These are phyloP conservation scores for Coemansia biformis DNA, from an alignment of 192 early-diverging fungal genomes.

Conservation along the genomic window DNA sequence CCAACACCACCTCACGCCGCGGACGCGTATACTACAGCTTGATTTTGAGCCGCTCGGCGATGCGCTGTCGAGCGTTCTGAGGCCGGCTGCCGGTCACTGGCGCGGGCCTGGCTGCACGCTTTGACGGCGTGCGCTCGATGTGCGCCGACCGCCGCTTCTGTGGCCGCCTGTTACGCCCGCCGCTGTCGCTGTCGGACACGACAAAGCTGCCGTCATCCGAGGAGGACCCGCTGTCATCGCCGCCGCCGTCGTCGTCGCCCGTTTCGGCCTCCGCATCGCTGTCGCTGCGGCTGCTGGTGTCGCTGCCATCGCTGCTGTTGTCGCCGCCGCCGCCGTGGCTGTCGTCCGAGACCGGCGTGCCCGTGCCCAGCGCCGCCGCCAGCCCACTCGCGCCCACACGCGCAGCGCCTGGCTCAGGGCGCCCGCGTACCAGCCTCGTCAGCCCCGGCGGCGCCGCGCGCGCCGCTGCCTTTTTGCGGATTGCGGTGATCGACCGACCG, in stretches of 20 bases:
- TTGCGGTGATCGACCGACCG: slow-evolving; percentile 19
- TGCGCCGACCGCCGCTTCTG: slow-evolving; percentile 4
- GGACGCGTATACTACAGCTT: too few species aligned
- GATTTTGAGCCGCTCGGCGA: slow-evolving; percentile 46
- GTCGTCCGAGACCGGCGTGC: slow-evolving; percentile 5
- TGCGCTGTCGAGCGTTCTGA: slow-evolving; percentile 27
- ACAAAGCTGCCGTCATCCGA: slow-evolving; percentile 19
- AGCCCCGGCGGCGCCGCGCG: slow-evolving; percentile 1
- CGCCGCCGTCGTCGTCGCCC: slow-evolving; percentile 9
- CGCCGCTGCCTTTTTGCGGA: slow-evolving; percentile 22
- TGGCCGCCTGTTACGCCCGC: background rate
- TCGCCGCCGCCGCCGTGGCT: background rate
- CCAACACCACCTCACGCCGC: too few species aligned
- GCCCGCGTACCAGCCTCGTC: slow-evolving; percentile 23
- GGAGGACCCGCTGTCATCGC: slow-evolving; percentile 9
- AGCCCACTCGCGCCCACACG: slow-evolving; percentile 2
- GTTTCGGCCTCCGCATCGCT: slow-evolving; percentile 1
- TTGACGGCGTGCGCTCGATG: background rate
- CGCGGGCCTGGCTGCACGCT: background rate
- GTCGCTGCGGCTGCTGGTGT: too few species aligned
- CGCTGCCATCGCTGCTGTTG: too few species aligned
- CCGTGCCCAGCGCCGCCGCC: slow-evolving; percentile 19
- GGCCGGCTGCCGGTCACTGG: background rate
- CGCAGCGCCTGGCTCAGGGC: slow-evolving; percentile 2
- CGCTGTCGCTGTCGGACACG: slow-evolving; percentile 31